Conservation (phyloP, 352 stramenopile genomes). For the Phytophthora megakarya region DNA sequence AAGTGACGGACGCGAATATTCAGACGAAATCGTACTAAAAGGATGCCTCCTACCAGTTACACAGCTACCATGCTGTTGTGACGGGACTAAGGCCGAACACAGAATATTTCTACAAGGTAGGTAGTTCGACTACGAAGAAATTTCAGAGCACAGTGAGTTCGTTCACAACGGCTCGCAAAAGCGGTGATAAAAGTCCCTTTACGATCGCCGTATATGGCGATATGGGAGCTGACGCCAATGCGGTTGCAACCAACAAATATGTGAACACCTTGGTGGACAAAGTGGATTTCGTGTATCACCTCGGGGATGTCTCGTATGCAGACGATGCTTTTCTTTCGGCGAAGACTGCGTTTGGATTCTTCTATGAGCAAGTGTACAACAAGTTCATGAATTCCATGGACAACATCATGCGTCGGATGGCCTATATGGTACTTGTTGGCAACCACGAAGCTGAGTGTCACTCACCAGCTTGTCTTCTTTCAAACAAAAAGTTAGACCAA, state of each 20-base stretch:
- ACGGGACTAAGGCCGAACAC: slow-evolving; percentile 26
- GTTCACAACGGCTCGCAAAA: slow-evolving; percentile 40
- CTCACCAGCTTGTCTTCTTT: slow-evolving; percentile 41
- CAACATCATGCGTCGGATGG: slow-evolving; percentile 39
- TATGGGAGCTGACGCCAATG: slow-evolving; percentile 34
- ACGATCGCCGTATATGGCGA: slow-evolving; percentile 39
- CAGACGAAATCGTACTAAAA: slow-evolving; percentile 45
- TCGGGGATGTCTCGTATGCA: slow-evolving; percentile 41
- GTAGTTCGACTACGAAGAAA: slow-evolving; percentile 14
- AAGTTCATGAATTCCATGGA: slow-evolving; percentile 67
- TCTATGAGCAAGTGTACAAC: slow-evolving; percentile 62
- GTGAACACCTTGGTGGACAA: slow-evolving; percentile 30
- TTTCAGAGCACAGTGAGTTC: slow-evolving; percentile 30
- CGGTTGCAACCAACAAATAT: slow-evolving; percentile 38
- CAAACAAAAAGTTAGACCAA: slow-evolving; percentile 25
- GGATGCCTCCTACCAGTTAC: slow-evolving; percentile 48
- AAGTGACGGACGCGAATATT: slow-evolving; percentile 30
- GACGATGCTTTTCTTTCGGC: slow-evolving; percentile 37
- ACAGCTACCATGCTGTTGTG: slow-evolving; percentile 35
- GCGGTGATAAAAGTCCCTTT: slow-evolving; percentile 30
- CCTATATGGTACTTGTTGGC: slow-evolving; percentile 72
- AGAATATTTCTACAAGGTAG: slow-evolving; percentile 30
- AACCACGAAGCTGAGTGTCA: slow-evolving; percentile 76
- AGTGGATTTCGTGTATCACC: slow-evolving; percentile 40
- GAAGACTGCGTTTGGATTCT: slow-evolving; percentile 34